phyloP scores from a whole-genome alignment of 2,329 filamentous ascomycete genomes.

The Colletotrichum tofieldiae region DNA sequence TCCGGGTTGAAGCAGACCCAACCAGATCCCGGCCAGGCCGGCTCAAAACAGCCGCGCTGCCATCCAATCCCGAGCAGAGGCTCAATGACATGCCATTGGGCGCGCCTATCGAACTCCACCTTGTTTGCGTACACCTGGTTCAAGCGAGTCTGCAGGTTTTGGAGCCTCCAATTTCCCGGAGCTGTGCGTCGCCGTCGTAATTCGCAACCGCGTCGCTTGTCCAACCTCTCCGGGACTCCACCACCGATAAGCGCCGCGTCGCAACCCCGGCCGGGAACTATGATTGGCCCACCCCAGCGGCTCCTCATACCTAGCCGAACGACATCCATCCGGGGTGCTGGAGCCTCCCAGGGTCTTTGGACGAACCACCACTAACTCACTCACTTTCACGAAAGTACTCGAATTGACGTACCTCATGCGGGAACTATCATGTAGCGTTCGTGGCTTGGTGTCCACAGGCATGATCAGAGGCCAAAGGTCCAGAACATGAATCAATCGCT shows the following conservation, averaged over 20 bases:
- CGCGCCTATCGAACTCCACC: slow-evolving; percentile 27
- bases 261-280: slow-evolving; percentile 15
- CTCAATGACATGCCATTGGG: slow-evolving; percentile 13
- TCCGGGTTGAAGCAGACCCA: slow-evolving; percentile 36
- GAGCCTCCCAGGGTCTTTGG: background rate
- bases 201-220: slow-evolving; percentile 41
- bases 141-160: background rate
- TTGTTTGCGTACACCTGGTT: background rate
- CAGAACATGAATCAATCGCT: slow-evolving; percentile 28
- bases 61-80: background rate
- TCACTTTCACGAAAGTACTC: slow-evolving; percentile 7
- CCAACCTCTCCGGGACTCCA: slow-evolving; percentile 23
- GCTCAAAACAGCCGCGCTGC: slow-evolving; percentile 30
- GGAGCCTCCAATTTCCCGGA: slow-evolving; percentile 19
- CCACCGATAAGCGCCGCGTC: slow-evolving; percentile 34
- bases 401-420: background rate
- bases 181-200: background rate
- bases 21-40: slow-evolving; percentile 22
- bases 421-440: slow-evolving; percentile 1
- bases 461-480: background rate
- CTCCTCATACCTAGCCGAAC: slow-evolving; percentile 38
- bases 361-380: slow-evolving; percentile 10
- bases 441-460: background rate
- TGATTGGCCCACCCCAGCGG: slow-evolving; percentile 41
- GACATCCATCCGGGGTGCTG: background rate